Base-by-base conservation (phyloP, 1,284 basidiomycete species). In the Sporisorium graminicola region DNA sequence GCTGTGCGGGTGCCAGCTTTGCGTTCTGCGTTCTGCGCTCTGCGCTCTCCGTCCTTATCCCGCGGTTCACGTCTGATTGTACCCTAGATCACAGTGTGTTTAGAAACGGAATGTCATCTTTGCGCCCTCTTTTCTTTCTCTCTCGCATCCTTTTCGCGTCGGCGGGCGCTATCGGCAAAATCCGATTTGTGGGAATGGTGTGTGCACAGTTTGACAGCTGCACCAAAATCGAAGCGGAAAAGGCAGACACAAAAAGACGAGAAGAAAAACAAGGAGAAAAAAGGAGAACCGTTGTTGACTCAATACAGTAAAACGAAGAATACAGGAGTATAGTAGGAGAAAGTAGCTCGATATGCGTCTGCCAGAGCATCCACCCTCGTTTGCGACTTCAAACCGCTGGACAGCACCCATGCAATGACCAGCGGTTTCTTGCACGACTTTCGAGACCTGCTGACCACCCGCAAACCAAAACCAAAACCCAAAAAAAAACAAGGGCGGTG, bases 401-500 rank as follows among this genome's bases (percentile, higher is more conserved):
- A 37, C 10, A 10, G 31, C 31, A 37, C 14, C 35, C 9, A 37
- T 37, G 35, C 35, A 26, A 46, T 13, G 16, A n/a, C n/a, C n/a
- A n/a, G n/a, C n/a, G n/a, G n/a, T n/a, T n/a, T n/a, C n/a, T n/a
- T n/a, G n/a, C n/a, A n/a, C n/a, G n/a, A n/a, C n/a, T n/a, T n/a
- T n/a, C n/a, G n/a, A n/a, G n/a, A n/a, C n/a, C n/a, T n/a, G n/a
- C n/a, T n/a, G n/a, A n/a, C n/a, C n/a, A n/a, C n/a, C n/a, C n/a
- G n/a, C n/a, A n/a, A n/a, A n/a, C n/a, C n/a, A n/a, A n/a, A n/a
- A n/a, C n/a, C n/a, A 14, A 10, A 27, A 49, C 4, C 18, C 9
- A 29, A 27, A 27, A 40, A 50, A 42, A 50, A 50, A 26, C 3
- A 1, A 49, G 49, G n/a, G 24, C 60, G 60, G 46, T 62, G 60